Base-by-base conservation (phyloP, 1,284 basidiomycete genomes). In the Fereydounia khargensis region DNA sequence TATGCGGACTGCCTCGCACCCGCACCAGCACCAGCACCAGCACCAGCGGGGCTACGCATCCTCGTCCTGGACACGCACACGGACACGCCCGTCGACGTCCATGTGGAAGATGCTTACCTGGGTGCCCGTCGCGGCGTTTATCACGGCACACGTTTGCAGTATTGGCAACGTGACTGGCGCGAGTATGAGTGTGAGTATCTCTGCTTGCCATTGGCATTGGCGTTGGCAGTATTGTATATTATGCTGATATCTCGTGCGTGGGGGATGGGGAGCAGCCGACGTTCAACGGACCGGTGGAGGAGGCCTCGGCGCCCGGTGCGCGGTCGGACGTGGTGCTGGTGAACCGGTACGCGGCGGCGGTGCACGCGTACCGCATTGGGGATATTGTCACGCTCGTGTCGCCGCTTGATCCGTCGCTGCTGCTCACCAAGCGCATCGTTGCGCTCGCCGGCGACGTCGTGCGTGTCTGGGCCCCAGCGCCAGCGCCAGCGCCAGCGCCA, bases 381-480 rank as follows among this genome's bases (percentile, higher is more conserved):
- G 81, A 82, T 47, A 78, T 82, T 27, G 80, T 82, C 10, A 80
- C 79, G 1, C 54, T 82, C 14, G 80, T 78, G 60, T 80, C 80
- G 6, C 80, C 81, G 1, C 65, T 76, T 21, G 77, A 81, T 48
- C 79, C 80, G 1, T 69, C 77, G 10, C 38, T 74, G 11, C 63
- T 81, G 9, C 74, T 80, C n/a, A 80, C 79, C 9, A 82, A 82
- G 53, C 77, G 81, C 1, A 79, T 82, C 35, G 69, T 82, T 31
- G 81, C 79, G 9, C 67, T 82, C 6, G 78, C 79, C 39, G 80
- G 80, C n/a, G 80, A 81, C 54, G 65, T 80, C 1, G 79, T 80
- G 35, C 59, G 74, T 11, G 78, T 79, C 0, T 68, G 59, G 59
- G 49, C 51, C 1, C 54, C 54, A 0, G 22, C 31, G 6, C n/a